Evolutionary conservation across 2,329 filamentous ascomycete genomes (phyloP).

Genomic region (Chaetomiaceae sp.): DNA sequence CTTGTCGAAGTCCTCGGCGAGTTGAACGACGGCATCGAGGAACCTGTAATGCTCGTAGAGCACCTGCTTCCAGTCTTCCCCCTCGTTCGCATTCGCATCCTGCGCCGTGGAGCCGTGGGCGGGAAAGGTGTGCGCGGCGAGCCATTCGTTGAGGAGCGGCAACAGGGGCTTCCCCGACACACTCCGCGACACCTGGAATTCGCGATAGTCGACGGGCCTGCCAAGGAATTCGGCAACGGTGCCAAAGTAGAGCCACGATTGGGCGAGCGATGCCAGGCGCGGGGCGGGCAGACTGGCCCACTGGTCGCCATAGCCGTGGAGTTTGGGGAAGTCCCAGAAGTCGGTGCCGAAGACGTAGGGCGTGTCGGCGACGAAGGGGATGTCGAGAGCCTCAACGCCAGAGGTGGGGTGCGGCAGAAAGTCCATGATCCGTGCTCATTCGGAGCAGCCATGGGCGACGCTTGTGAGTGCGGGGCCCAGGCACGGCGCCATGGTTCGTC

Average conservation of each 20-base stretch:
- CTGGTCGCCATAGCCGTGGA: constrained; percentile 24
- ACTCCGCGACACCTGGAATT: constrained; percentile 20
- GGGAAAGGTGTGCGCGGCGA: constrained; percentile 8
- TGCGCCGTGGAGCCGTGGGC: neutral
- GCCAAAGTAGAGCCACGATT: constrained; percentile 26
- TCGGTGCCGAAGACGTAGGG: constrained; percentile 22
- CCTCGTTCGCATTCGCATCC: neutral
- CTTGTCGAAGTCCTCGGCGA: constrained; percentile 23
- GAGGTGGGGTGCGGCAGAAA: constrained; percentile 23
- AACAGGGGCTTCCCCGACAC: constrained; percentile 19
- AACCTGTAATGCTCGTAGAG: constrained; percentile 20
- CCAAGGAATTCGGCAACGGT: constrained; percentile 25
- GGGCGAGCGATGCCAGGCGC: constrained; percentile 22
- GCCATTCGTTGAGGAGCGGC: constrained; percentile 22
- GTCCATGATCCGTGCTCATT: constrained; percentile 20
- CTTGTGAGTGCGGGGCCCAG: constrained; percentile 17
- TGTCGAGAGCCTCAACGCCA: constrained; percentile 23
- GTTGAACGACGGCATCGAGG: constrained; percentile 21
- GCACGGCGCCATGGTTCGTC: constrained; percentile 19
- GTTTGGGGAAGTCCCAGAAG: constrained; percentile 26
- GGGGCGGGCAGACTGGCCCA: constrained; percentile 23
- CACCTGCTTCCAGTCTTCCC: constrained; percentile 12
- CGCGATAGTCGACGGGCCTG: constrained; percentile 20
- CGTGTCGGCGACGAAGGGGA: constrained; percentile 25
- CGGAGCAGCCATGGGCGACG: constrained; percentile 14